Percentiles rank a stretch among this genome's conserved stretches.
These are phyloP conservation scores for Solanum sparsipilum DNA, from an alignment of 257 asterid genomes.

Conservation along the genomic window DNA sequence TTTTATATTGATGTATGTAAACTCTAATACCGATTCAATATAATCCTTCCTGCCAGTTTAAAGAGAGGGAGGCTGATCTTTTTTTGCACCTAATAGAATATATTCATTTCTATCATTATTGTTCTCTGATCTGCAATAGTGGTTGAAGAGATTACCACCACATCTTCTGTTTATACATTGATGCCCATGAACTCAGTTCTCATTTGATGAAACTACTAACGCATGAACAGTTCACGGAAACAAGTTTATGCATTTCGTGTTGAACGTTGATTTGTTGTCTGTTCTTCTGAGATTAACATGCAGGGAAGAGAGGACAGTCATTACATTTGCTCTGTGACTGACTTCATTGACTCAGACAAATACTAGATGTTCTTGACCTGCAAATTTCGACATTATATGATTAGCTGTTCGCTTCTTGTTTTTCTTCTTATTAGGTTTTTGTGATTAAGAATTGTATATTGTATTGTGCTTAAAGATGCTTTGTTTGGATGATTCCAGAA, in stretches of 20 bases:
- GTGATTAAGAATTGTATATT: neutral
- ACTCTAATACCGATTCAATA: neutral
- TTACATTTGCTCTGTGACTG: neutral
- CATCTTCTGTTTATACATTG: no score
- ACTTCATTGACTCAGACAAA: neutral
- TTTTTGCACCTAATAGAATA: neutral
- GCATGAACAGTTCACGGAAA: neutral
- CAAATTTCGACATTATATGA: neutral
- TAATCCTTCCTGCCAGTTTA: neutral
- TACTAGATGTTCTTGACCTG: neutral
- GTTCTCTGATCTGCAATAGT: neutral
- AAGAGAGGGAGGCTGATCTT: neutral
- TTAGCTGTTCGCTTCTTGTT: neutral
- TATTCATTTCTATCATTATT: neutral
- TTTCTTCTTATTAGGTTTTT: neutral
- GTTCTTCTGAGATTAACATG: neutral
- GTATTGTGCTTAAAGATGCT: neutral
- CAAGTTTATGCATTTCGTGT: neutral
- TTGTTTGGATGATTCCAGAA: neutral
- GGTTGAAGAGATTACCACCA: neutral
- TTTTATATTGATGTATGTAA: neutral
- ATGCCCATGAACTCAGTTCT: neutral
- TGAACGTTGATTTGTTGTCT: neutral
- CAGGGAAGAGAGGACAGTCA: neutral
- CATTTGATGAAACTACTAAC: neutral